Evolutionary conservation across 257 asterid species (phyloP), one percentile per base, ranked within the genome.

Genomic region (Nemophila menziesii): DNA sequence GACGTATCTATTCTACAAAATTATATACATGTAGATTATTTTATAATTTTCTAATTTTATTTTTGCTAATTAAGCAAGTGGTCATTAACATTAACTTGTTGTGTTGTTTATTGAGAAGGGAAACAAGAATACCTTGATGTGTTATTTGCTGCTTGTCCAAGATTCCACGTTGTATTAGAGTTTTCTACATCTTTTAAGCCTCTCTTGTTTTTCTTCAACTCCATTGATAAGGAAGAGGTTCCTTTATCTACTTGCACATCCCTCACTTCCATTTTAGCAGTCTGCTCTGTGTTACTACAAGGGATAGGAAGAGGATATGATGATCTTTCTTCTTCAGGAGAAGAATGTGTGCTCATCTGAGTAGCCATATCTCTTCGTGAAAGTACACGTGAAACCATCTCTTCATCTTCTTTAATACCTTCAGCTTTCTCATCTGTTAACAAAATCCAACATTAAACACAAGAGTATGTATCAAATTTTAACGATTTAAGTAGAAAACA

Each of bases 311-410:
- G 51, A 43, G 70, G 57, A 15, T 69, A 29, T 44, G 60, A 26
- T 5, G 81, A 75, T 37, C 65, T 20, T 46, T 75, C 59, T 36
- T 63, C 80, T 49, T 44, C 63, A 37, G 82, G 62, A 51, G 95
- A 77, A 2, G 86, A 73, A 46, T 46, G 69, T 13, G 69, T 55
- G 71, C 93, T 87, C 95, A 87, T 87, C 60, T 87, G 95, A 24
- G 95, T 89, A 33, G 93, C 90, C 80, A 78, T 71, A 60, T 87
- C 97, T 60, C 90, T 72, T 33, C 77, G 66, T 10, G 78, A 66
- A 47, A 73, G 69, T 3, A 38, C 65, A 12, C 26, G 49, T n/a
- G 73, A 55, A 24, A 51, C 64, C 14, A 39, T 22, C 10, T 44
- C 55, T 18, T 64, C 92, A 22, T 61, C 73, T 49, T 73, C 84